Conservation (phyloP, 2,329 filamentous ascomycete genomes). For the Madurella mycetomatis region DNA sequence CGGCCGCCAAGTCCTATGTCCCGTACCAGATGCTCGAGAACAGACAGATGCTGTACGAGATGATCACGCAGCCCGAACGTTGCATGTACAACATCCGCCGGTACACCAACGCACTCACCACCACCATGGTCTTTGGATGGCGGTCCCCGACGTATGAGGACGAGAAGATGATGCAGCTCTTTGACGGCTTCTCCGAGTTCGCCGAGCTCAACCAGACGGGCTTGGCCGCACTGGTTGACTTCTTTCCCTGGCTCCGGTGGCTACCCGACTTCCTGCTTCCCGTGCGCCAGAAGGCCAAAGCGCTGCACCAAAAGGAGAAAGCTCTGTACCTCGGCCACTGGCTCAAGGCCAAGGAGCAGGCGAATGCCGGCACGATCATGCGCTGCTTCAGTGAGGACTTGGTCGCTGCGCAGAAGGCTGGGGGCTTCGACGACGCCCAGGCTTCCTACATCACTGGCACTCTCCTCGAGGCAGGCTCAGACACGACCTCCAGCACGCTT, state of each 20-base stretch:
- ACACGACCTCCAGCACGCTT: constrained; percentile 41
- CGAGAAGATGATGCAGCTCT: constrained; percentile 39
- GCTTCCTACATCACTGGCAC: constrained; percentile 34
- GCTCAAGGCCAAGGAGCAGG: constrained; percentile 36
- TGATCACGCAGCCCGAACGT: constrained; percentile 41
- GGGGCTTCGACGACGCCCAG: constrained; percentile 30
- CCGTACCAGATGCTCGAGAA: constrained; percentile 54
- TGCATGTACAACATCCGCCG: constrained; percentile 44
- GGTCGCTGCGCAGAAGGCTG: constrained; percentile 21
- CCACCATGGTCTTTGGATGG: constrained; percentile 48
- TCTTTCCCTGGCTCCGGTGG: constrained; percentile 40
- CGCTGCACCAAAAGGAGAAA: constrained; percentile 41
- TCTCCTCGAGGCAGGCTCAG: constrained; percentile 38
- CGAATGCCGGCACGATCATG: constrained; percentile 24
- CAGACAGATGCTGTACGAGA: constrained; percentile 47
- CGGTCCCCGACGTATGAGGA: constrained; percentile 40
- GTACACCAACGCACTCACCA: constrained; percentile 47
- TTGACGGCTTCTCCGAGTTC: constrained; percentile 38
- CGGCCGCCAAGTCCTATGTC: constrained; percentile 44
- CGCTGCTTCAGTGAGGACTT: constrained; percentile 27
- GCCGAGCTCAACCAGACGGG: constrained; percentile 38
- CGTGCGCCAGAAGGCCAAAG: constrained; percentile 35
- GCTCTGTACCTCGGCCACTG: constrained; percentile 39
- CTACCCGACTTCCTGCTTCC: constrained; percentile 43
- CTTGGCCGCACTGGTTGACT: constrained; percentile 42